These are phyloP conservation scores for Metarhizium humberi DNA, from an alignment of 2,329 filamentous ascomycete species.

Conservation along the genomic window DNA sequence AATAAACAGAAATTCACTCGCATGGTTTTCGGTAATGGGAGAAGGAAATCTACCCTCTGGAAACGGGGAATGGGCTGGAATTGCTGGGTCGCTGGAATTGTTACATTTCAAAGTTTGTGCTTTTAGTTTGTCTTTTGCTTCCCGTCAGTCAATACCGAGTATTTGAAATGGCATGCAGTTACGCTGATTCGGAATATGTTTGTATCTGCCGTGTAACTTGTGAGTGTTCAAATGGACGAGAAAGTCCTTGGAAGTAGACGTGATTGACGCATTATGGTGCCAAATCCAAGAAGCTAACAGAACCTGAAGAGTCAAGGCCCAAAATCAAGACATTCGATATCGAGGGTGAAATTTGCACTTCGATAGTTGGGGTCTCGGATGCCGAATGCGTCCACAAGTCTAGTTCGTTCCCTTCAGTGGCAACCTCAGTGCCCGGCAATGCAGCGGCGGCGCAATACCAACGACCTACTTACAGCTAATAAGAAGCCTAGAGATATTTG, in stretches of 20 bases:
- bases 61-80: not conserved
- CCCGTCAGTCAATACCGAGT: not conserved
- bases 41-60: not conserved
- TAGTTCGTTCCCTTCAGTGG: too few relatives aligned
- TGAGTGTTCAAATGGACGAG: too few relatives aligned
- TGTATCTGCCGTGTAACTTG: not conserved
- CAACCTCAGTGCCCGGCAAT: too few relatives aligned
- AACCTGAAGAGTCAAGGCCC: not conserved
- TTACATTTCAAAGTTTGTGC: not conserved
- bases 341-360: too few relatives aligned
- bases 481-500: too few relatives aligned
- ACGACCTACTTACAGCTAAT: too few relatives aligned
- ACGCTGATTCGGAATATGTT: not conserved
- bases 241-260: too few relatives aligned
- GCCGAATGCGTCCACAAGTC: too few relatives aligned
- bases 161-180: not conserved
- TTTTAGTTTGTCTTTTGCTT: not conserved
- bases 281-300: not conserved
- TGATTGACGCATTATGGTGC: too few relatives aligned
- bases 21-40: not conserved
- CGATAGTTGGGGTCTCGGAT: too few relatives aligned
- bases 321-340: not conserved
- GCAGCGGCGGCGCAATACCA: too few relatives aligned
- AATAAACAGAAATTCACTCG: constrained; percentile 14
- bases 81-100: not conserved